Percentiles rank a stretch among this genome's conserved stretches.
These are phyloP conservation scores for Fusarium sp. DNA, from an alignment of 2,329 filamentous ascomycete species.

Conservation along the genomic window DNA sequence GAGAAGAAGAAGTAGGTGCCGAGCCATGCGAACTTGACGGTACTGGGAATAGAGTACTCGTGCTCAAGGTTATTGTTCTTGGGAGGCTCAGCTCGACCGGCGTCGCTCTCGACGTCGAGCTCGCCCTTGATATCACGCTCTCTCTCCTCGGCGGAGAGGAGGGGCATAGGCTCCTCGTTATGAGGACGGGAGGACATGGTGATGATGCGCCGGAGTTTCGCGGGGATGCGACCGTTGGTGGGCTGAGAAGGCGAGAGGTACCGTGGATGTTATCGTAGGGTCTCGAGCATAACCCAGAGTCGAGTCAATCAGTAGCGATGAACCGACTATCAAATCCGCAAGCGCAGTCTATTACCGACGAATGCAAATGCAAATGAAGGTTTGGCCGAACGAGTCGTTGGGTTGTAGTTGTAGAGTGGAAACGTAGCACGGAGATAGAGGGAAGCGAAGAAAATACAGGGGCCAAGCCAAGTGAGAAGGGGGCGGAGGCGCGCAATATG, in stretches of 20 bases:
- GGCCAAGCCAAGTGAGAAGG: slow-evolving; percentile 34
- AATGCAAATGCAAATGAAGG: slow-evolving; percentile 25
- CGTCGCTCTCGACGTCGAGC: slow-evolving; percentile 53
- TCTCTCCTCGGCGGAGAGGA: slow-evolving; percentile 52
- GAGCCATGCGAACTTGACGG: slow-evolving; percentile 64
- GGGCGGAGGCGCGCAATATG: slow-evolving; percentile 34
- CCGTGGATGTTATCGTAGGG: slow-evolving; percentile 20
- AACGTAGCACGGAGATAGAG: slow-evolving; percentile 35
- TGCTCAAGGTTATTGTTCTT: slow-evolving; percentile 56
- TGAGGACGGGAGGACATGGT: slow-evolving; percentile 54
- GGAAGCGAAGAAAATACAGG: slow-evolving; percentile 46
- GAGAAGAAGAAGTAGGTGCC: slow-evolving; percentile 66
- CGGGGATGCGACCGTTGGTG: slow-evolving; percentile 22
- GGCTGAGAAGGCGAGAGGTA: slow-evolving; percentile 2
- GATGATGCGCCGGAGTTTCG: slow-evolving; percentile 29
- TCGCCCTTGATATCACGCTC: slow-evolving; percentile 50
- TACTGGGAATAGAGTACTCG: slow-evolving; percentile 61
- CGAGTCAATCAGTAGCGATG: slow-evolving; percentile 8
- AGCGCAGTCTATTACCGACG: slow-evolving; percentile 30
- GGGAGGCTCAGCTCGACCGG: slow-evolving; percentile 47
- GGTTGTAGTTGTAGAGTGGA: slow-evolving; percentile 35
- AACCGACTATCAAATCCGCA: slow-evolving; percentile 26
- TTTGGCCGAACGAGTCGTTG: slow-evolving; percentile 29
- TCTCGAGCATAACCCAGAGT: slow-evolving; percentile 26
- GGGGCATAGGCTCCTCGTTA: slow-evolving; percentile 51